Evolutionary conservation across 495 filamentous ascomycete species (phyloP).

Genomic region (Xylona heveae): DNA sequence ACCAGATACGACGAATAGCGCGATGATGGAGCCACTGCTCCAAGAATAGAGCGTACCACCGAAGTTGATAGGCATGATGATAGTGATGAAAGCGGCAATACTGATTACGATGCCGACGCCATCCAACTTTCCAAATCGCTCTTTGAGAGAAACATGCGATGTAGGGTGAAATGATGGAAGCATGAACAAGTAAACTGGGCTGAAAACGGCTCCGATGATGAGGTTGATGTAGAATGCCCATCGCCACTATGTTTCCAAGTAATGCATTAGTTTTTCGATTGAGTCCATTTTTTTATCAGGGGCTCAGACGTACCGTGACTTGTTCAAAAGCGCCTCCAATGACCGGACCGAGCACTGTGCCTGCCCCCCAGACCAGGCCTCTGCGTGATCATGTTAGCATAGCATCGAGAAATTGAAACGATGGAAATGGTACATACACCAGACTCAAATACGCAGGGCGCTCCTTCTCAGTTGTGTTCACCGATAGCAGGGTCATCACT

Average conservation of each 20-base stretch:
- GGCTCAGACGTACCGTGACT: no score
- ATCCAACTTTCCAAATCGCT: conserved; percentile 19
- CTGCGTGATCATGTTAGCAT: no score
- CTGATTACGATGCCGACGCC: conserved; percentile 12
- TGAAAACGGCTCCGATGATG: conserved; percentile 26
- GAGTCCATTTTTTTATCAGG: no score
- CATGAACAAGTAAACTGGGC: conserved; percentile 32
- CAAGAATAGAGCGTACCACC: conserved; percentile 16
- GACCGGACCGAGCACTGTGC: conserved; percentile 30
- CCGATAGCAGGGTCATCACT: no score
- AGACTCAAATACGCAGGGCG: no score
- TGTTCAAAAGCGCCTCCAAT: conserved; percentile 39
- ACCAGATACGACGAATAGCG: conserved; percentile 2
- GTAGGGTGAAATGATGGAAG: conserved; percentile 27
- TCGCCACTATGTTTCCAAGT: conserved; percentile 28
- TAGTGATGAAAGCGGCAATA: conserved; percentile 8
- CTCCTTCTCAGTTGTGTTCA: no score
- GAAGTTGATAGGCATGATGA: conserved; percentile 15
- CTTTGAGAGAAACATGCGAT: conserved; percentile 11
- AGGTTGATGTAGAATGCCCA: conserved; percentile 64
- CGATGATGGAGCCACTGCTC: conserved; percentile 7
- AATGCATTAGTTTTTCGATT: no score
- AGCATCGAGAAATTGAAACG: no score
- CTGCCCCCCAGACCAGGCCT: conserved; percentile 1
- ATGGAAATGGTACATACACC: no score